These are phyloP conservation scores for Pseudisothecium myosuroides DNA, from an alignment of 225 moss, liverwort and hornwort genomes.

Conservation along the genomic window DNA sequence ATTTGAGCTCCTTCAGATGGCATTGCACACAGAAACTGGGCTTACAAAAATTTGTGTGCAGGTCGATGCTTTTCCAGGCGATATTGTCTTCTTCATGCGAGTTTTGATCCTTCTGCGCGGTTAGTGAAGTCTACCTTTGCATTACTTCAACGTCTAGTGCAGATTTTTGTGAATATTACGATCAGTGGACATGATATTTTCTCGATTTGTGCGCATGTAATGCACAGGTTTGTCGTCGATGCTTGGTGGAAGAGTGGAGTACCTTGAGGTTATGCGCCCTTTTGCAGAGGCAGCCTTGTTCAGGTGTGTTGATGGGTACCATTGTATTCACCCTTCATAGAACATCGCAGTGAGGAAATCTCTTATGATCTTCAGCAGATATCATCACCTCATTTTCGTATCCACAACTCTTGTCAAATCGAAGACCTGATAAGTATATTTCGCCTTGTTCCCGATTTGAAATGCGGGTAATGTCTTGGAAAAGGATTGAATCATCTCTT, in stretches of 20 bases:
- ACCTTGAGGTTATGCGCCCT: constrained; percentile 93
- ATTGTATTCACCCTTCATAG: not conserved
- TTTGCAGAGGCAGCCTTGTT: constrained; percentile 85
- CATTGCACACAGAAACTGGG: not conserved
- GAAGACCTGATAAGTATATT: not conserved
- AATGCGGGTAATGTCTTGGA: not conserved
- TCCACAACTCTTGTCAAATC: not conserved
- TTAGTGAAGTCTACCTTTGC: constrained; percentile 13
- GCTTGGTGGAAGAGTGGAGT: constrained; percentile 82
- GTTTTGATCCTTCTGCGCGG: constrained; percentile 89
- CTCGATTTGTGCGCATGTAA: not conserved
- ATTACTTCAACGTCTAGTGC: not conserved
- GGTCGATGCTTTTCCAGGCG: constrained; percentile 96
- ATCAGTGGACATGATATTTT: not conserved
- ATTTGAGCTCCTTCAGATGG: not conserved
- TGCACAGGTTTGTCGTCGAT: constrained; percentile 80
- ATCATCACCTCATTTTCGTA: not conserved
- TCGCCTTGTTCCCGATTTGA: not conserved
- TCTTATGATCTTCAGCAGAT: not conserved
- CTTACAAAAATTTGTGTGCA: constrained; percentile 13
- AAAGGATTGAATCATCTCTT: not conserved
- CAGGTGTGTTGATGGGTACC: constrained; percentile 35
- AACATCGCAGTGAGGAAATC: not conserved
- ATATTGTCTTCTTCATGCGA: constrained; percentile 96
- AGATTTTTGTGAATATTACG: not conserved